Evolutionary conservation across 192 early-diverging fungal genomes (phyloP).

Genomic region (Coemansia sp.): DNA sequence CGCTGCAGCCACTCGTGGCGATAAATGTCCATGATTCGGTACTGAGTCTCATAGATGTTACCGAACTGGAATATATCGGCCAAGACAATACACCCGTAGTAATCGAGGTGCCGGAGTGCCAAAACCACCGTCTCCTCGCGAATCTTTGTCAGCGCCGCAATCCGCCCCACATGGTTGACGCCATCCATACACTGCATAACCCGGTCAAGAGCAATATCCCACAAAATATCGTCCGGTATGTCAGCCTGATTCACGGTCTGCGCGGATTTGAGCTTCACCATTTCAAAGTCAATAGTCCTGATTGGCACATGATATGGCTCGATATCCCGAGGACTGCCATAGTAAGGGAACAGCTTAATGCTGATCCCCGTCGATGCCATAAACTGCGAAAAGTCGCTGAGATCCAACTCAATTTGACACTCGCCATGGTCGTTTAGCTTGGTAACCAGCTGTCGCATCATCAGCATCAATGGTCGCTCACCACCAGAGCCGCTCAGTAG

Average conservation of each 20-base stretch:
- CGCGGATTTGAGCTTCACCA: conserved; percentile 32
- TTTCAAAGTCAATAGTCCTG: conserved; percentile 35
- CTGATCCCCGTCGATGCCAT: conserved; percentile 37
- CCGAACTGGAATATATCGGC: conserved; percentile 95
- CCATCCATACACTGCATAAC: conserved; percentile 83
- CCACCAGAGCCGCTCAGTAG: conserved; percentile 41
- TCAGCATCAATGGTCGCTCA: conserved; percentile 17
- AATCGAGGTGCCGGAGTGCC: conserved; percentile 88
- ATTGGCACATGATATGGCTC: conserved; percentile 41
- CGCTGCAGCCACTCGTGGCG: conserved; percentile 61
- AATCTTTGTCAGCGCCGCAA: conserved; percentile 78
- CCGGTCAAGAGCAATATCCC: conserved; percentile 87
- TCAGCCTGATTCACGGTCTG: conserved; percentile 62
- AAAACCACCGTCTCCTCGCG: conserved; percentile 69
- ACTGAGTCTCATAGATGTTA: conserved; percentile 73
- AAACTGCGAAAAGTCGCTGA: conserved; percentile 39
- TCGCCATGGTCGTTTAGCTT: conserved; percentile 49
- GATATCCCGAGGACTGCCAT: conserved; percentile 28
- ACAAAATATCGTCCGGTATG: conserved; percentile 68
- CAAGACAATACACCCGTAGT: conserved; percentile 88
- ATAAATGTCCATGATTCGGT: conserved; percentile 55
- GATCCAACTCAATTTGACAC: conserved; percentile 48
- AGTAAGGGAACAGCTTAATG: conserved; percentile 51
- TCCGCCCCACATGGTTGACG: conserved; percentile 75
- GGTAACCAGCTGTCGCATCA: conserved; percentile 49